A percentile compares a stretch with the other conserved stretches of the same genome.
These are phyloP conservation scores for Thecaphora thlaspeos DNA, from an alignment of 1,284 basidiomycete genomes.

Conservation along the genomic window DNA sequence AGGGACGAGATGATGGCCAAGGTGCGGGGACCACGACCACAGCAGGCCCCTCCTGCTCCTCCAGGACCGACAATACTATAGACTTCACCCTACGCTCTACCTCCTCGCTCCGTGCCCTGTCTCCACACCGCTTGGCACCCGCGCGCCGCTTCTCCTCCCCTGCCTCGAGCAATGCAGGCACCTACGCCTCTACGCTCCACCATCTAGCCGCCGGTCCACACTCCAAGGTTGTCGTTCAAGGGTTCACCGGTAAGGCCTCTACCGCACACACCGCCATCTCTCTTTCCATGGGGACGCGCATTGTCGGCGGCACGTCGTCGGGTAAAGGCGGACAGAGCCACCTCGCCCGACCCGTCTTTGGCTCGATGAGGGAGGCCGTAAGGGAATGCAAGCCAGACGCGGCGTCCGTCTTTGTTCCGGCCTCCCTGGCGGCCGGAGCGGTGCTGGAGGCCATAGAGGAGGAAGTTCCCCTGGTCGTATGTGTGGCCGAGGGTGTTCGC, in stretches of 20 bases:
- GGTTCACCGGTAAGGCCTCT: constrained; percentile 47
- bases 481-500: constrained; percentile 43
- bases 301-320: constrained; percentile 39
- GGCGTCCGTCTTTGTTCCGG: constrained; percentile 45
- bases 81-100: too few relatives aligned
- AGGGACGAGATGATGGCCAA: too few relatives aligned
- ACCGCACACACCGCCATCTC: constrained; percentile 36
- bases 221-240: constrained; percentile 42
- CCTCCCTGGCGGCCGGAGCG: constrained; percentile 35
- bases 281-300: constrained; percentile 39
- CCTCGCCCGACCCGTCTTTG: constrained; percentile 34
- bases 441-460: constrained; percentile 44
- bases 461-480: constrained; percentile 43
- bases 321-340: constrained; percentile 34
- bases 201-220: constrained; percentile 31
- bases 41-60: too few relatives aligned
- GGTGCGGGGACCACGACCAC: too few relatives aligned
- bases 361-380: constrained; percentile 21
- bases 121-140: too few relatives aligned
- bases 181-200: constrained; percentile 25
- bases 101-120: too few relatives aligned
- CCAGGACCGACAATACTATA: too few relatives aligned
- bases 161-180: not conserved
- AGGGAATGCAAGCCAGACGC: constrained; percentile 24
- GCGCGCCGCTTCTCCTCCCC: constrained; percentile 1